Evolutionary conservation across 78 protist genomes (phyloP).

Genomic region (Dictyostelium firmibasis): DNA sequence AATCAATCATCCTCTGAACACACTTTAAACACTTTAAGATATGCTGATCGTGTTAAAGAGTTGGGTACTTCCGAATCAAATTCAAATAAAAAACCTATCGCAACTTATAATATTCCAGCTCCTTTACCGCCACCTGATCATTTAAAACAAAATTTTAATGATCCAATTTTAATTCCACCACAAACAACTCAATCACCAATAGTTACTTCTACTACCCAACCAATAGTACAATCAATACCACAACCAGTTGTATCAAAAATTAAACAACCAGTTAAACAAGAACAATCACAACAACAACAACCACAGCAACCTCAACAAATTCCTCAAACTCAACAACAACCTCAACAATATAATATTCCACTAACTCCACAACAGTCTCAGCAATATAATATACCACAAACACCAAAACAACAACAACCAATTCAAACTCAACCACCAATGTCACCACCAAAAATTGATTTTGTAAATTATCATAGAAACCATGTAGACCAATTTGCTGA

Average conservation of each 20-base stretch:
- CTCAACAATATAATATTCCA: not conserved
- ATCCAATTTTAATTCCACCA: not conserved
- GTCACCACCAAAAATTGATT: conserved; percentile 25
- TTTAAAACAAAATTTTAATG: conserved; percentile 18
- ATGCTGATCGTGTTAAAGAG: conserved; percentile 95
- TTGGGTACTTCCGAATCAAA: conserved; percentile 41
- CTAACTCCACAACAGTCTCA: not conserved
- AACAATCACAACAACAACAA: not conserved
- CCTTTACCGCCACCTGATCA: conserved; percentile 75
- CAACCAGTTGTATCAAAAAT: not conserved
- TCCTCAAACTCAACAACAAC: not conserved
- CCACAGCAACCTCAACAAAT: not conserved
- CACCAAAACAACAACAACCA: conserved; percentile 19
- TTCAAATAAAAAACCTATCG: conserved; percentile 19
- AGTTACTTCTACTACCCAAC: not conserved
- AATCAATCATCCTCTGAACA: conserved; percentile 85
- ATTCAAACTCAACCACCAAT: not conserved
- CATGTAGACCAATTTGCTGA: conserved; percentile 69
- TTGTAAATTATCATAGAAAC: conserved; percentile 27
- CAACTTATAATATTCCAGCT: conserved; percentile 68
- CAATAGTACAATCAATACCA: not conserved
- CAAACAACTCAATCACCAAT: not conserved
- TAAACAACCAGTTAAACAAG: conserved; percentile 1
- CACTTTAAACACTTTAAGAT: conserved; percentile 96
- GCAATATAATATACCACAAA: not conserved